Base-by-base conservation (phyloP, 2,329 filamentous ascomycete species). In the Diaporthe vexans region DNA sequence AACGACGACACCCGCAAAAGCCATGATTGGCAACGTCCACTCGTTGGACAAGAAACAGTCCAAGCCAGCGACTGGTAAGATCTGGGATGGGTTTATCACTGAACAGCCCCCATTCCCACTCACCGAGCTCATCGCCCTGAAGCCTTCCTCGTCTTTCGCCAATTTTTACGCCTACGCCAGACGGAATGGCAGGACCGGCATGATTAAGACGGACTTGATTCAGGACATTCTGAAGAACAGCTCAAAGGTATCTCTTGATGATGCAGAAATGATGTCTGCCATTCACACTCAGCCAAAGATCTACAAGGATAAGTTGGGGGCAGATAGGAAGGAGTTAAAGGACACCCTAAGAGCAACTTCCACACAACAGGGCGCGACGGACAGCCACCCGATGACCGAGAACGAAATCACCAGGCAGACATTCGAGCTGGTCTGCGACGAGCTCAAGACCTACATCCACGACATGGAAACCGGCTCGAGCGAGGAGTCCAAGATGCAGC, bases 131-230 rank as follows among this genome's bases (percentile, higher is more conserved):
- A n/a, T 52, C 15, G 46, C 21, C n/a, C 33, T 68, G 21, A 37
- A 26, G 29, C 29, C 13, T 13, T 52, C 33, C 7, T 19, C 19
- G 15, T 68, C 8, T 13, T 37, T 33, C 6, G 33, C n/a, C 33
- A n/a, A 21, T 33, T 52, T 68, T 33, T 68, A 52, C 46, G 63
- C 19, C 19, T 68, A 68, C 33, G 15, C 40, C 40, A 43, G 40
- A 43, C 40, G 40, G 4, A 19, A 43, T 17, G 40, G 40, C 40
- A 43, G 40, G 40, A 17, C 40, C 15, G 40, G 40, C 40, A 43
- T 43, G 40, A 43, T 54, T 33, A n/a, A 29, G 35, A 40, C 35
- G 24, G 24, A 37, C 11, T 48, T 57, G 17, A 46, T 70, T 17
- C 24, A 46, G 29, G 46, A 19, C 46, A 19, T 35, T 48, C 51